phyloP scores from a whole-genome alignment of 805 yeast species.

The Metschnikowia hibisci region DNA sequence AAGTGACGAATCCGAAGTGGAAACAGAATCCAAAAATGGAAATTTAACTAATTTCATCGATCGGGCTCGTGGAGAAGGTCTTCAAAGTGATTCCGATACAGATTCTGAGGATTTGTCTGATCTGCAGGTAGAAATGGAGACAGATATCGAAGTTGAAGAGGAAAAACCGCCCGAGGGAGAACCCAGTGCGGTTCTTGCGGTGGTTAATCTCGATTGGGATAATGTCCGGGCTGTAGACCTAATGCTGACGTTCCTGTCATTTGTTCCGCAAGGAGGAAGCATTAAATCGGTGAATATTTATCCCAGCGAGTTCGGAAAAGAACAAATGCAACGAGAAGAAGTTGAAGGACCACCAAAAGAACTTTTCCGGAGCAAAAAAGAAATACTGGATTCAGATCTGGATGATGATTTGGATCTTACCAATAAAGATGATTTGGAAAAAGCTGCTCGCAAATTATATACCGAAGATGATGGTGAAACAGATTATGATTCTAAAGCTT shows the following conservation, averaged over 20 bases:
- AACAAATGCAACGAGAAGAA: conserved; percentile 85
- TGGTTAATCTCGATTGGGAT: conserved; percentile 97
- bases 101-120: conserved; percentile 30
- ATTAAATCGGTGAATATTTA: conserved; percentile 67
- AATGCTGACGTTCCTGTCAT: conserved; percentile 83
- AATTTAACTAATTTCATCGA: conserved; percentile 28
- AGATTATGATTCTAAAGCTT: conserved; percentile 78
- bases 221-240: conserved; percentile 82
- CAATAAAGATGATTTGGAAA: conserved; percentile 48
- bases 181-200: conserved; percentile 78
- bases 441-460: conserved; percentile 66
- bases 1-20: not conserved
- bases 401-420: conserved; percentile 40
- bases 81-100: conserved; percentile 44
- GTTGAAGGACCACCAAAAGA: conserved; percentile 90
- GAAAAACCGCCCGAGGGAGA: conserved; percentile 80
- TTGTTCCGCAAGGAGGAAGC: conserved; percentile 71
- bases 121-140: conserved; percentile 44
- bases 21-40: conserved; percentile 1
- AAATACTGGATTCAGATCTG: conserved; percentile 30
- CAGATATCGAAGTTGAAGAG: conserved; percentile 53
- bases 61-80: conserved; percentile 66
- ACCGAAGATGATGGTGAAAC: conserved; percentile 78
- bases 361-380: conserved; percentile 47
- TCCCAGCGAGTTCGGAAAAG: conserved; percentile 92